These are phyloP conservation scores for Russula dissimulans DNA, from an alignment of 768 basidiomycete genomes.

Conservation along the genomic window DNA sequence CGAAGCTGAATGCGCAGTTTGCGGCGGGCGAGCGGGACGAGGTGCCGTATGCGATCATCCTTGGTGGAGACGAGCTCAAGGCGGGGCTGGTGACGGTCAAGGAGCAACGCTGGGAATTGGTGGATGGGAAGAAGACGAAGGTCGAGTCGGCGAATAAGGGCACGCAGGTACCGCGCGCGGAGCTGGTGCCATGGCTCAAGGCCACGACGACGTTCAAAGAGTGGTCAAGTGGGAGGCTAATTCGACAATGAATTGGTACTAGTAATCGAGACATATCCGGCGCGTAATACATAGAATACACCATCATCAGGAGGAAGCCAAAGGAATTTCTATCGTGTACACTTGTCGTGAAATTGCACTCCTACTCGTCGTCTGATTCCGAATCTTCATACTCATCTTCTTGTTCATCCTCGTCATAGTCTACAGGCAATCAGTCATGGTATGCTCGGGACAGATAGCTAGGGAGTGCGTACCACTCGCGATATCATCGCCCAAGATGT, in stretches of 20 bases:
- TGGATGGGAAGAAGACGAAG: constrained; percentile 61
- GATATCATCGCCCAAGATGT: constrained; percentile 50
- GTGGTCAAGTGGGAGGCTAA: constrained; percentile 27
- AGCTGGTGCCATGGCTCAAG: constrained; percentile 30
- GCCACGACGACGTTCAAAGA: constrained; percentile 24
- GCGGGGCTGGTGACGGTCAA: constrained; percentile 84
- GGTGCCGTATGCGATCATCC: constrained; percentile 85
- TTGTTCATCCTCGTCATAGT: constrained; percentile 27
- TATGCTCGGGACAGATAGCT: background rate
- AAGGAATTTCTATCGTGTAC: constrained; percentile 15
- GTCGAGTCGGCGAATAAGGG: constrained; percentile 41
- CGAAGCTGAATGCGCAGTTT: constrained; percentile 81
- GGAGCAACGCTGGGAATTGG: constrained; percentile 76
- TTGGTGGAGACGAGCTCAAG: constrained; percentile 81
- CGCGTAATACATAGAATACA: constrained; percentile 3
- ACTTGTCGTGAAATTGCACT: background rate
- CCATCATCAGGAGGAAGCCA: background rate
- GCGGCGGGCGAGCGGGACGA: constrained; percentile 85
- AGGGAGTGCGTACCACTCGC: constrained; percentile 41
- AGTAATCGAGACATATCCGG: constrained; percentile 6
- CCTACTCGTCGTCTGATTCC: constrained; percentile 25
- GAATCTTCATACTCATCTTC: constrained; percentile 4
- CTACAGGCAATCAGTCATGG: background rate
- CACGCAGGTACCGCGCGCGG: constrained; percentile 32
- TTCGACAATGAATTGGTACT: constrained; percentile 18